Conservation (phyloP, 345 rosid genomes). For the Euphorbia peplus region DNA sequence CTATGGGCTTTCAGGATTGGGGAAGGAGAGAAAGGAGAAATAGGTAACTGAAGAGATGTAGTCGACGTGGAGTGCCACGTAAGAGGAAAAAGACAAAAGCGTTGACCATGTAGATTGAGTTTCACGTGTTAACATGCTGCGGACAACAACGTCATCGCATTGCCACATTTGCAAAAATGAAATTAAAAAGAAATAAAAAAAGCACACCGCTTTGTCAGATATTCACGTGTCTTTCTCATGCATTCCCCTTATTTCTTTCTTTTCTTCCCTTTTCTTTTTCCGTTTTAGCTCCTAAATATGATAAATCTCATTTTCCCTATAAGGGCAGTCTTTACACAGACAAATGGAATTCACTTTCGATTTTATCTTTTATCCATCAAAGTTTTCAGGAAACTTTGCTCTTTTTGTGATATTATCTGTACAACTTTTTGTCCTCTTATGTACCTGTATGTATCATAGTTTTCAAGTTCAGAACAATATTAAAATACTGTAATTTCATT, state of each 20-base stretch:
- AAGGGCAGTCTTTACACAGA: not conserved
- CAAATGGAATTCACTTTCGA: not conserved
- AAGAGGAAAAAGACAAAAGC: not conserved
- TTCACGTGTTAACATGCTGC: slow-evolving; percentile 30
- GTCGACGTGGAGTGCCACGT: slow-evolving; percentile 23
- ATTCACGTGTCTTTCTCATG: slow-evolving; percentile 36
- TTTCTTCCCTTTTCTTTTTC: not conserved
- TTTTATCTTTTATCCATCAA: no score
- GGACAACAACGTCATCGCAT: slow-evolving; percentile 16
- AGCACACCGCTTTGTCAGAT: slow-evolving; percentile 30
- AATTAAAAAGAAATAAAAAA: no score
- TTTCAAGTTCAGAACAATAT: no score
- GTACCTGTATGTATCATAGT: no score
- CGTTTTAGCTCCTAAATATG: no score
- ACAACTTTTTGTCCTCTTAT: no score
- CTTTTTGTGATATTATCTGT: no score
- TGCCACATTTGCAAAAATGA: slow-evolving; percentile 12
- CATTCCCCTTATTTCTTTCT: not conserved
- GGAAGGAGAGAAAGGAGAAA: not conserved
- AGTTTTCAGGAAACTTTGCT: no score
- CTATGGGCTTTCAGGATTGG: not conserved
- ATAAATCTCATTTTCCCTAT: no score
- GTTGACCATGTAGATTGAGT: slow-evolving; percentile 25
- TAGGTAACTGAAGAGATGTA: not conserved
- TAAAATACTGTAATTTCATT: no score